Evolutionary conservation across 805 yeast species (phyloP).

Genomic region (Candida cerambycidarum): DNA sequence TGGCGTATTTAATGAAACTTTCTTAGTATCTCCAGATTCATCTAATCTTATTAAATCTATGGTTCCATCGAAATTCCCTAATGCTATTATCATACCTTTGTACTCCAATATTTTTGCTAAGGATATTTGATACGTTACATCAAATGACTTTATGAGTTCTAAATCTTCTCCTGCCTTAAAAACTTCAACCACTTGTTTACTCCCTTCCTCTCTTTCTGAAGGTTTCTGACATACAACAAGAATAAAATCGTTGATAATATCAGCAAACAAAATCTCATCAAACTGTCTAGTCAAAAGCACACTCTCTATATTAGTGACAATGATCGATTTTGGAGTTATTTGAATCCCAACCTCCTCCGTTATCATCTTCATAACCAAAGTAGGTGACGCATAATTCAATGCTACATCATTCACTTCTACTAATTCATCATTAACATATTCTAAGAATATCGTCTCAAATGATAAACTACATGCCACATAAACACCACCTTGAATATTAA

Average conservation of each 20-base stretch:
- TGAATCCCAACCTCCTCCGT: slow-evolving; percentile 23
- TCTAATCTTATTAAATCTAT: slow-evolving; percentile 3
- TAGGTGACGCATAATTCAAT: slow-evolving; percentile 16
- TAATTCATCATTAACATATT: slow-evolving; percentile 25
- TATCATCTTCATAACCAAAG: slow-evolving; percentile 18
- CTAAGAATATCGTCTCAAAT: slow-evolving; percentile 38
- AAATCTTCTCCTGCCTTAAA: slow-evolving; percentile 1
- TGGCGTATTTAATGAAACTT: background rate
- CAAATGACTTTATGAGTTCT: background rate
- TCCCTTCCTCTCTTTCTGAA: background rate
- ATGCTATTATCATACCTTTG: slow-evolving; percentile 4
- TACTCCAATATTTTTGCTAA: slow-evolving; percentile 10
- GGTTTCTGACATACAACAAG: slow-evolving; percentile 1
- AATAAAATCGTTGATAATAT: background rate
- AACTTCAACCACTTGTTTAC: background rate
- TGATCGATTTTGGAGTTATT: slow-evolving; percentile 19
- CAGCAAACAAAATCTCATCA: slow-evolving; percentile 7
- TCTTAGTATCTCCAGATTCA: background rate
- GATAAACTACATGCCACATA: slow-evolving; percentile 38
- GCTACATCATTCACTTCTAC: slow-evolving; percentile 25
- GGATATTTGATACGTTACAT: slow-evolving; percentile 13
- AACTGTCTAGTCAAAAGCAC: slow-evolving; percentile 3
- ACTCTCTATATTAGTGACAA: slow-evolving; percentile 11
- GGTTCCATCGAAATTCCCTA: slow-evolving; percentile 23
- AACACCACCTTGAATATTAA: slow-evolving; percentile 18